Percentiles rank a stretch among this genome's conserved stretches.
Evolutionary conservation across 139 green algal genomes (phyloP).

Genomic region (Chlamydomonas incerta): DNA sequence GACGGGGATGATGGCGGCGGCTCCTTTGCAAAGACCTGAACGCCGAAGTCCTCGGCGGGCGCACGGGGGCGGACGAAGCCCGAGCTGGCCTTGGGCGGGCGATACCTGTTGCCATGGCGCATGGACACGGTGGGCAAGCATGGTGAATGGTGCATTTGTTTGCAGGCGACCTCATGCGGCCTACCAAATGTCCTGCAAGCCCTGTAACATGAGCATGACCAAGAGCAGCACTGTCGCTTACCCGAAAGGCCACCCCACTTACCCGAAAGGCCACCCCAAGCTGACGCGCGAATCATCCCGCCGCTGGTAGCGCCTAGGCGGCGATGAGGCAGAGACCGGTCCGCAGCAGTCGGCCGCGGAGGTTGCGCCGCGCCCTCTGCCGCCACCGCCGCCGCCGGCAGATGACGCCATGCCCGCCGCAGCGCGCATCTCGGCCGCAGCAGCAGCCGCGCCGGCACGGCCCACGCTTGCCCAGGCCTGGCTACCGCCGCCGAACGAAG

Average conservation of each 20-base stretch:
- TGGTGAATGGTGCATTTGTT: too few relatives aligned
- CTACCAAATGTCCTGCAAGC: too few relatives aligned
- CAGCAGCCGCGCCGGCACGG: too few relatives aligned
- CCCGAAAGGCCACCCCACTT: not conserved
- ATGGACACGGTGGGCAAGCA: too few relatives aligned
- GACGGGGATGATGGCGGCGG: not conserved
- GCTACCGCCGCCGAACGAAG: too few relatives aligned
- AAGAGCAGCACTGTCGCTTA: too few relatives aligned
- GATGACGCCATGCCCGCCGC: too few relatives aligned
- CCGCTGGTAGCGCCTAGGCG: conserved; percentile 19
- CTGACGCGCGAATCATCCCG: conserved; percentile 17
- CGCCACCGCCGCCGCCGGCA: not conserved
- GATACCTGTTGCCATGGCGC: too few relatives aligned
- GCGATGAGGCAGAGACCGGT: not conserved
- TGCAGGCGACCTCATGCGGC: too few relatives aligned
- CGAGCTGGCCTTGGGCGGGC: conserved; percentile 4
- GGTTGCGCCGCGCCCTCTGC: not conserved
- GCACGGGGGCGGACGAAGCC: not conserved
- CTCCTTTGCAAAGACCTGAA: conserved; percentile 23
- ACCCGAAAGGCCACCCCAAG: conserved; percentile 17
- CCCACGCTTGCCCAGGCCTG: too few relatives aligned
- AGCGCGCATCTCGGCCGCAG: too few relatives aligned
- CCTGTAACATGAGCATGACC: too few relatives aligned
- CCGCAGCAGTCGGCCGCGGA: not conserved
- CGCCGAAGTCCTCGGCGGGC: not conserved